Conservation (phyloP, 352 stramenopile genomes). For the Pythium oligandrum region DNA sequence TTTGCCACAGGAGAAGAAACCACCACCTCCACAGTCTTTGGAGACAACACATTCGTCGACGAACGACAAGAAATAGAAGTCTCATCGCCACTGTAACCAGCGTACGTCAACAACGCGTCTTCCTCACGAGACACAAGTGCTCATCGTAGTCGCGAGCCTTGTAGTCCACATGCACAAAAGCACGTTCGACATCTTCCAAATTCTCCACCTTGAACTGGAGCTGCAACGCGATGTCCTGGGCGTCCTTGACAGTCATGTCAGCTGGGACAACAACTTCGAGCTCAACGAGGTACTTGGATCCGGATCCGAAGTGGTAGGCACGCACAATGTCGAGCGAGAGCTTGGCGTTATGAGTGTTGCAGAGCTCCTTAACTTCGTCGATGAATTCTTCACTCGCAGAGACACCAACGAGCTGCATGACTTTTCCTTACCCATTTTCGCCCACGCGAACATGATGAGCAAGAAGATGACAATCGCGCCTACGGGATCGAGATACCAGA, state of each 20-base stretch:
- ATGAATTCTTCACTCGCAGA: slow-evolving; percentile 88
- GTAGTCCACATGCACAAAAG: slow-evolving; percentile 96
- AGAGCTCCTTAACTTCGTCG: slow-evolving; percentile 78
- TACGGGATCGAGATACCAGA: slow-evolving; percentile 90
- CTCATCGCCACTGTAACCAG: too few species aligned
- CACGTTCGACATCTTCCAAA: slow-evolving; percentile 88
- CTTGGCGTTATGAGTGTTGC: slow-evolving; percentile 51
- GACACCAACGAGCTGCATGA: slow-evolving; percentile 74
- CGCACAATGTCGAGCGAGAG: slow-evolving; percentile 88
- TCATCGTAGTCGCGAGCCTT: slow-evolving; percentile 74
- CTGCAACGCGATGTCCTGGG: slow-evolving; percentile 92
- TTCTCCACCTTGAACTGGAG: slow-evolving; percentile 94
- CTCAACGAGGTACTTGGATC: slow-evolving; percentile 92
- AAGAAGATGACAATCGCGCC: slow-evolving; percentile 92
- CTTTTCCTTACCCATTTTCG: slow-evolving; percentile 89
- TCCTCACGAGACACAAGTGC: slow-evolving; percentile 51
- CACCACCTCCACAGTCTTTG: too few species aligned
- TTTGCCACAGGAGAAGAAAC: too few species aligned
- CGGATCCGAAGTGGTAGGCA: slow-evolving; percentile 88
- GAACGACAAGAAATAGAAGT: too few species aligned
- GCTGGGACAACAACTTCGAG: slow-evolving; percentile 90
- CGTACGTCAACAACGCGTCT: slow-evolving; percentile 15
- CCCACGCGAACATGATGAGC: slow-evolving; percentile 93
- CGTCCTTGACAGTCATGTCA: slow-evolving; percentile 88
- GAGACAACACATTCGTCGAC: too few species aligned